A percentile compares a stretch with the other conserved stretches of the same genome.
These are phyloP conservation scores for Nannochloropsis oceanica DNA, from an alignment of 108 stramenopile species.

Conservation along the genomic window DNA sequence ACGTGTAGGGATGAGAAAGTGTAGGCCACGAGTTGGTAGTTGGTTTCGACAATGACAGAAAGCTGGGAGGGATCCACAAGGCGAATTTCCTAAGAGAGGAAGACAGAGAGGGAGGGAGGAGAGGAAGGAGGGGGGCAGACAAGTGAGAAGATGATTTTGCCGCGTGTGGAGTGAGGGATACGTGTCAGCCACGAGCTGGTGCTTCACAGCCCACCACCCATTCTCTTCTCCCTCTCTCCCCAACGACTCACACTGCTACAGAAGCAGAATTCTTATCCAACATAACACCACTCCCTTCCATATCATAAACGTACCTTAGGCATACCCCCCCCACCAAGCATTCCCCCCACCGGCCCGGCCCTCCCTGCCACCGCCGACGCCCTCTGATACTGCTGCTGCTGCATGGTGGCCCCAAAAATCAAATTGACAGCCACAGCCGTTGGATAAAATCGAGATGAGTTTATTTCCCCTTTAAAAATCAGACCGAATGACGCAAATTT, in stretches of 20 bases:
- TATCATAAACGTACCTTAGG: background rate
- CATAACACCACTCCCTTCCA: background rate
- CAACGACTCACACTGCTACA: background rate
- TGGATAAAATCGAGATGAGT: slow-evolving; percentile 20
- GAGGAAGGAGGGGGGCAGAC: background rate
- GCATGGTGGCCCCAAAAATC: slow-evolving; percentile 13
- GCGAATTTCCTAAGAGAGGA: background rate
- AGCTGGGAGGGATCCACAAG: background rate
- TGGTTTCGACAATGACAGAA: slow-evolving; percentile 30
- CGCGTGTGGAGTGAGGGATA: slow-evolving; percentile 21
- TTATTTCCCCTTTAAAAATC: slow-evolving; percentile 14
- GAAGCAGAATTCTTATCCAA: background rate
- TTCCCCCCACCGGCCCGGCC: background rate
- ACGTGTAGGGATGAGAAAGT: slow-evolving; percentile 29
- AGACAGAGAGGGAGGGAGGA: background rate
- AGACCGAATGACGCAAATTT: slow-evolving; percentile 29
- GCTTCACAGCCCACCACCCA: slow-evolving; percentile 1
- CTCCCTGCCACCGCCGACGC: background rate
- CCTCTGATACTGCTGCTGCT: background rate
- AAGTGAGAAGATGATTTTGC: background rate
- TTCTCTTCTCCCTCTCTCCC: background rate
- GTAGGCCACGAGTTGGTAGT: slow-evolving; percentile 34
- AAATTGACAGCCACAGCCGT: slow-evolving; percentile 33
- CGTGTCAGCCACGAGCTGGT: slow-evolving; percentile 32
- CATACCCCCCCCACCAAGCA: background rate